These are phyloP conservation scores for Penicillium taxi DNA, from an alignment of 495 filamentous ascomycete species.

Conservation along the genomic window DNA sequence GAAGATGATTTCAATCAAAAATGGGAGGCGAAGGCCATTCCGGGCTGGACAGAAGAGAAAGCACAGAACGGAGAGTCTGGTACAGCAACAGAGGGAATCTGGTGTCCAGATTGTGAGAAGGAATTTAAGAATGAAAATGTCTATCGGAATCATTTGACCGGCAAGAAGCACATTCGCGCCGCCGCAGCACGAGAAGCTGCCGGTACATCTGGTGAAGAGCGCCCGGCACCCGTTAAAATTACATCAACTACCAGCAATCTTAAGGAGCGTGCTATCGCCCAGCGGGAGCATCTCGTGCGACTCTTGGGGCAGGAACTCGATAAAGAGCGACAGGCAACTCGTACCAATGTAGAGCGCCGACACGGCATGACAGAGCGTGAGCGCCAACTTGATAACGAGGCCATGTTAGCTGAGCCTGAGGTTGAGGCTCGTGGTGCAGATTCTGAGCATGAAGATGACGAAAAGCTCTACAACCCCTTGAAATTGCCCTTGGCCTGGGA, in stretches of 20 bases:
- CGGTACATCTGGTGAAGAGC: slow-evolving; percentile 19
- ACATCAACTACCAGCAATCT: slow-evolving; percentile 45
- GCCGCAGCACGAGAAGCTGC: slow-evolving; percentile 52
- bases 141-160: slow-evolving; percentile 77
- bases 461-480: slow-evolving; percentile 91
- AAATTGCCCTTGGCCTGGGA: slow-evolving; percentile 96
- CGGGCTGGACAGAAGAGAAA: slow-evolving; percentile 66
- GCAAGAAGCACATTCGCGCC: slow-evolving; percentile 85
- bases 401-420: slow-evolving; percentile 62
- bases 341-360: slow-evolving; percentile 86
- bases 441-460: slow-evolving; percentile 64
- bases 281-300: slow-evolving; percentile 75
- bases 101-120: slow-evolving; percentile 85
- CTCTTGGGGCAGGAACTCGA: slow-evolving; percentile 69
- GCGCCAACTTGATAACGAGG: slow-evolving; percentile 81
- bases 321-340: slow-evolving; percentile 72
- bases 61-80: slow-evolving; percentile 44
- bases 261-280: slow-evolving; percentile 86
- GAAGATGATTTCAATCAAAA: slow-evolving; percentile 75
- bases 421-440: slow-evolving; percentile 36
- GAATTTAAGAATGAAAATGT: slow-evolving; percentile 95
- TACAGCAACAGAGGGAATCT: slow-evolving; percentile 71
- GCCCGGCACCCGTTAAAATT: slow-evolving; percentile 12
- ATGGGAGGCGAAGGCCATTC: slow-evolving; percentile 71
- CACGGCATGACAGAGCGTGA: slow-evolving; percentile 96